A percentile compares a stretch with the other conserved stretches of the same genome.
Conservation (phyloP, 352 stramenopile species). For the Pythium dissimile region DNA sequence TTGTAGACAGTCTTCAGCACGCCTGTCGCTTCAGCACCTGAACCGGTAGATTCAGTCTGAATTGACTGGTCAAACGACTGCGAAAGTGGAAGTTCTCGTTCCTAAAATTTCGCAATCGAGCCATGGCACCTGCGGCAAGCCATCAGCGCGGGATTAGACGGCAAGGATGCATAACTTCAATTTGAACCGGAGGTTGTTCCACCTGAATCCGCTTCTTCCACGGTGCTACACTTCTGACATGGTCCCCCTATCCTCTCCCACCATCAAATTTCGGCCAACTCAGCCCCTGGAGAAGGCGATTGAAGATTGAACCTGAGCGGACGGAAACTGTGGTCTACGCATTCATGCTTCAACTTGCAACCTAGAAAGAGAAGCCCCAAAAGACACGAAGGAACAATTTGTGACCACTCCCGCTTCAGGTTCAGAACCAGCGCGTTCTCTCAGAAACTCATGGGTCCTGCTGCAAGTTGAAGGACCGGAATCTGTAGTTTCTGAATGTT, state of each 20-base stretch:
- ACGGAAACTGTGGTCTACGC: too few species aligned
- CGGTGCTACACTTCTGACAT: slow-evolving; percentile 9
- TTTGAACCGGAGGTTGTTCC: slow-evolving; percentile 19
- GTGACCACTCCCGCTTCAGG: neutral
- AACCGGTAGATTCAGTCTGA: too few species aligned
- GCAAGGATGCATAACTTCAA: slow-evolving; percentile 13
- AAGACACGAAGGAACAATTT: neutral
- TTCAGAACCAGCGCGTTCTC: neutral
- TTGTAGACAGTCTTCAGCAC: too few species aligned
- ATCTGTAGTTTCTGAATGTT: too few species aligned
- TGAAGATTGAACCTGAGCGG: neutral
- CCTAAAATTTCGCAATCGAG: neutral
- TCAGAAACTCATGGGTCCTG: too few species aligned
- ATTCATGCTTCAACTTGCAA: neutral
- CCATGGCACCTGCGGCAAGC: too few species aligned
- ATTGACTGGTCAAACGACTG: too few species aligned
- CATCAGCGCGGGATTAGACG: neutral
- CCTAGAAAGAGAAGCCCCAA: neutral
- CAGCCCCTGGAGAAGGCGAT: too few species aligned
- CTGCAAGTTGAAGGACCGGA: slow-evolving; percentile 18
- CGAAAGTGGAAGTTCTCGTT: neutral
- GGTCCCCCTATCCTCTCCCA: neutral
- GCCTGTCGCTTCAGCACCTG: too few species aligned
- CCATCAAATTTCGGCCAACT: too few species aligned
- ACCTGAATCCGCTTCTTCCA: neutral